Percentiles rank a stretch among this genome's conserved stretches.
Conservation (phyloP, 2,329 filamentous ascomycete genomes). For the Scortechinia acanthostroma region DNA sequence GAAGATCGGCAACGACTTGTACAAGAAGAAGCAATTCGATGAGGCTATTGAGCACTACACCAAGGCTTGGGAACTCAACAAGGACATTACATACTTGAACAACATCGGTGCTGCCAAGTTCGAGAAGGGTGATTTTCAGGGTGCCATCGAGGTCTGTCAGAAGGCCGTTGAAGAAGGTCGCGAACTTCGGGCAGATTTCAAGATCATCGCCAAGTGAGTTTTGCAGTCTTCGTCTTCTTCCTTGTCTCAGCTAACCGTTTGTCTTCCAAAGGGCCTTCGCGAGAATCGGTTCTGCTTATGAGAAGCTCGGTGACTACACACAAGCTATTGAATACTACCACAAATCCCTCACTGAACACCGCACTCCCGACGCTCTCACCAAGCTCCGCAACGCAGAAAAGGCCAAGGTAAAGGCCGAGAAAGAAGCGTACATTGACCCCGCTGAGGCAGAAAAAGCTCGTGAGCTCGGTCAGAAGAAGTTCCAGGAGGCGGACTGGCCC, state of each 20-base stretch:
- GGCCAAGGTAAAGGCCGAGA: conserved; percentile 69
- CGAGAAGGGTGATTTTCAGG: conserved; percentile 90
- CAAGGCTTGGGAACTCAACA: conserved; percentile 88
- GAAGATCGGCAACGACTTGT: conserved; percentile 83
- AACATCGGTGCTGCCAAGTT: conserved; percentile 91
- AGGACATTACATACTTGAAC: conserved; percentile 96
- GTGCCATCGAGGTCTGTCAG: conserved; percentile 77
- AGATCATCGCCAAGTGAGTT: conserved; percentile 80
- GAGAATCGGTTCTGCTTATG: conserved; percentile 86
- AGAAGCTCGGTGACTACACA: conserved; percentile 75
- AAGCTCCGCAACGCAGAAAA: conserved; percentile 91
- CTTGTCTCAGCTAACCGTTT: too few species aligned
- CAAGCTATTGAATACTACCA: conserved; percentile 85
- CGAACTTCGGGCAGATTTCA: conserved; percentile 87
- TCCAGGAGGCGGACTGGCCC: conserved; percentile 94
- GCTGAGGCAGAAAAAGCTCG: conserved; percentile 91
- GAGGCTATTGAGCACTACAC: conserved; percentile 87
- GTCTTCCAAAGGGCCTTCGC: conserved; percentile 65
- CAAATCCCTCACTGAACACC: conserved; percentile 90
- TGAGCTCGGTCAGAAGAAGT: conserved; percentile 89
- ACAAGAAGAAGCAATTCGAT: conserved; percentile 98
- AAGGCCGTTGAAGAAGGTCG: conserved; percentile 87
- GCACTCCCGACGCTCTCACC: conserved; percentile 83
- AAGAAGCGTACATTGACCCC: conserved; percentile 78
- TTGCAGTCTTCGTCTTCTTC: too few species aligned